phyloP scores from a whole-genome alignment of 495 filamentous ascomycete species.

The Penicillium riverlandense region DNA sequence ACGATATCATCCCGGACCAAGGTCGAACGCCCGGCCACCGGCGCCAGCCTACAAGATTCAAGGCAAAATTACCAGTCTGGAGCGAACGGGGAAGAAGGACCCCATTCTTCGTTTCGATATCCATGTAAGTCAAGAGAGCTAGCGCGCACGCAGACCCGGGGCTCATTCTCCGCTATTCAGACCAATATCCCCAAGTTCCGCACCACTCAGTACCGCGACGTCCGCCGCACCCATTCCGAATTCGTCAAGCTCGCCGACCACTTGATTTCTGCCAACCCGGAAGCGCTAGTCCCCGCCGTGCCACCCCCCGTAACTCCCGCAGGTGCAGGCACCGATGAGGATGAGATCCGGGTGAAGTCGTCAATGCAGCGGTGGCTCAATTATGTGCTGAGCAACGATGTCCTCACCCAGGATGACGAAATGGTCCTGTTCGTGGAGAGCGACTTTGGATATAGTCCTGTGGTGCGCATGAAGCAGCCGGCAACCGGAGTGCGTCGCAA shows the following conservation, averaged over 20 bases:
- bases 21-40: slow-evolving; percentile 32
- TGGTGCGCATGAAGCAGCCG: slow-evolving; percentile 91
- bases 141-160: neutral
- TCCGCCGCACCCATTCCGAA: slow-evolving; percentile 89
- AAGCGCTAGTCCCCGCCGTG: slow-evolving; percentile 95
- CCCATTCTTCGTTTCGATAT: slow-evolving; percentile 94
- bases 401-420: slow-evolving; percentile 91
- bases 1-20: slow-evolving; percentile 38
- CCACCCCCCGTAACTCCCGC: slow-evolving; percentile 86
- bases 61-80: slow-evolving; percentile 87
- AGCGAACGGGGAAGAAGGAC: slow-evolving; percentile 90
- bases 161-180: slow-evolving; percentile 32
- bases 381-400: slow-evolving; percentile 81
- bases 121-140: slow-evolving; percentile 58
- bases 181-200: slow-evolving; percentile 97
- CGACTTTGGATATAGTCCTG: slow-evolving; percentile 95
- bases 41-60: slow-evolving; percentile 76
- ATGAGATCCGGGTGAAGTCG: slow-evolving; percentile 81
- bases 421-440: slow-evolving; percentile 96
- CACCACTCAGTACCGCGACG: slow-evolving; percentile 95
- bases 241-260: slow-evolving; percentile 94
- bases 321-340: slow-evolving; percentile 93
- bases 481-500: slow-evolving; percentile 92
- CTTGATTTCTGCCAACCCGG: slow-evolving; percentile 89
- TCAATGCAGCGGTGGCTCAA: slow-evolving; percentile 94